phyloP scores from a whole-genome alignment of 2,329 filamentous ascomycete genomes.

The Ophiostoma sp. region DNA sequence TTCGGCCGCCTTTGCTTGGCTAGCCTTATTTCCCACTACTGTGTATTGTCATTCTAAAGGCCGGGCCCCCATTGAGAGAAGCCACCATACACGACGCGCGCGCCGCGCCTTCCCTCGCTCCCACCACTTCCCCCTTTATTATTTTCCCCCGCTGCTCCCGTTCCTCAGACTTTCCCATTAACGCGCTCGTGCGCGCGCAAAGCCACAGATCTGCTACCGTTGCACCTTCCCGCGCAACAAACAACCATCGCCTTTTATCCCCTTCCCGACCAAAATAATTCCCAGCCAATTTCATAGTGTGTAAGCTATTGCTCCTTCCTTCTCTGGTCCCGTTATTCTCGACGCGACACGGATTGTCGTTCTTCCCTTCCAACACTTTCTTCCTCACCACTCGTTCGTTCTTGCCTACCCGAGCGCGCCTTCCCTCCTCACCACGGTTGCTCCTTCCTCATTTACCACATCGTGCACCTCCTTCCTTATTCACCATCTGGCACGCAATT shows the following conservation, averaged over 20 bases:
- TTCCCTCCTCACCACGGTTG: conserved; percentile 14
- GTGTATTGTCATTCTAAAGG: neutral
- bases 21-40: neutral
- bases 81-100: conserved; percentile 10
- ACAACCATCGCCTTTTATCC: conserved; percentile 1
- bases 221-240: conserved; percentile 13
- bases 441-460: conserved; percentile 13
- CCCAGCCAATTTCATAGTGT: conserved; percentile 23
- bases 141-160: conserved; percentile 1
- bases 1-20: conserved; percentile 7
- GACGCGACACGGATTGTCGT: conserved; percentile 30
- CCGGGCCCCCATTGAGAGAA: neutral
- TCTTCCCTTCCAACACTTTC: conserved; percentile 23
- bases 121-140: conserved; percentile 2
- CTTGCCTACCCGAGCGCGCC: neutral
- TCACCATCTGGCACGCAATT: neutral
- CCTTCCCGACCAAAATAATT: conserved; percentile 14
- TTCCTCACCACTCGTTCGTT: neutral
- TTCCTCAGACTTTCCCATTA: neutral
- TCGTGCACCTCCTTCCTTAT: neutral
- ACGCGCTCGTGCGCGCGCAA: conserved; percentile 17
- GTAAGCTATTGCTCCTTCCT: conserved; percentile 27
- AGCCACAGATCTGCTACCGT: conserved; percentile 18
- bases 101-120: conserved; percentile 2
- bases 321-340: conserved; percentile 28